A percentile compares a stretch with the other conserved stretches of the same genome.
Evolutionary conservation across 345 rosid genomes (phyloP).

Genomic region (Zanthoxylum bungeanum): DNA sequence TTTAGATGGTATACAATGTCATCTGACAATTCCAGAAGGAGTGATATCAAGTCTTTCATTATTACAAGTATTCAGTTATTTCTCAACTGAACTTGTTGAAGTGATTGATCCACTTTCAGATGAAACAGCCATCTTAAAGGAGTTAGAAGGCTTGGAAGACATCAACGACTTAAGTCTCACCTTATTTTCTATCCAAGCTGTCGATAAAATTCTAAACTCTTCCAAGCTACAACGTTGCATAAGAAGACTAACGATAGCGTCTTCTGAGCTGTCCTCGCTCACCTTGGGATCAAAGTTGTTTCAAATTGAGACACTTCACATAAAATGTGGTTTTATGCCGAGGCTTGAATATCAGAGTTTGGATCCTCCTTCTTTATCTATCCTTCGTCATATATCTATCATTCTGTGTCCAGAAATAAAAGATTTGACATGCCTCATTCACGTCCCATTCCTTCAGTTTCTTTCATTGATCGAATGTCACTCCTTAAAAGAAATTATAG

Average conservation of each 20-base stretch:
- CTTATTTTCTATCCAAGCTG: neutral
- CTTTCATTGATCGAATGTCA: neutral
- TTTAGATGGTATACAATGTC: slow-evolving; percentile 1
- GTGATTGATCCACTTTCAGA: neutral
- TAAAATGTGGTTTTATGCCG: neutral
- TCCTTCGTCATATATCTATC: neutral
- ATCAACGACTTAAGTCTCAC: neutral
- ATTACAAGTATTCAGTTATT: slow-evolving; percentile 13
- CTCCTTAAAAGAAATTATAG: neutral
- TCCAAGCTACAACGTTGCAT: neutral
- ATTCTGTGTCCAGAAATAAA: neutral
- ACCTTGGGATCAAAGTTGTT: no score
- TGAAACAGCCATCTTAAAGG: neutral
- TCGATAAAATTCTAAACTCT: neutral
- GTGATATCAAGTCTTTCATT: slow-evolving; percentile 21
- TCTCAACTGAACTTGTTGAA: neutral
- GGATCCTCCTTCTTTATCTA: neutral
- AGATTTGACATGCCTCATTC: neutral
- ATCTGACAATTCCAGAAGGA: neutral
- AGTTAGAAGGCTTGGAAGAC: neutral
- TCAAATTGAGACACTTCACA: neutral
- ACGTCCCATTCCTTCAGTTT: neutral
- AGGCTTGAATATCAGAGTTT: neutral
- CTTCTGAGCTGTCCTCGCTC: neutral
- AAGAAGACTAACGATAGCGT: neutral